phyloP scores from a whole-genome alignment of 2,329 filamentous ascomycete species.

The Fusarium anthophilum region DNA sequence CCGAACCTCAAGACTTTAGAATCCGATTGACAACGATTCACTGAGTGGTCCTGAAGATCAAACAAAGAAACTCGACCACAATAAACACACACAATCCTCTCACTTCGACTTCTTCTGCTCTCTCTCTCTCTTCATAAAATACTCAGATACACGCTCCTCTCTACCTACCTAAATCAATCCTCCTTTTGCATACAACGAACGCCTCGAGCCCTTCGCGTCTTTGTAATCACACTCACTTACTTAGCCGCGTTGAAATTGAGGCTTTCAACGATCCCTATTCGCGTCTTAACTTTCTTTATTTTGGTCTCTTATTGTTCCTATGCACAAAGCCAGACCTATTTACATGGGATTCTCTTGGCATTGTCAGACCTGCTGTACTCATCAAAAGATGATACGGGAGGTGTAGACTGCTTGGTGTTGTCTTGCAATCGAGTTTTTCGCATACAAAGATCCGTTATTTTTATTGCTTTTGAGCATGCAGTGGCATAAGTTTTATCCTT shows the following conservation, averaged over 20 bases:
- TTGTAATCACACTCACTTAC: not conserved
- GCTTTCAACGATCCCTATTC: not conserved
- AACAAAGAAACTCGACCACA: constrained; percentile 9
- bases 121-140: not conserved
- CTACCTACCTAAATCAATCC: too few relatives aligned
- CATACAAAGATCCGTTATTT: not conserved
- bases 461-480: not conserved
- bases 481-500: constrained; percentile 6
- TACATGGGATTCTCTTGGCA: not conserved
- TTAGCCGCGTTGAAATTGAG: not conserved
- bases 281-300: not conserved
- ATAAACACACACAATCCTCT: not conserved
- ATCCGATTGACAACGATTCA: not conserved
- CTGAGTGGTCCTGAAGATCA: not conserved
- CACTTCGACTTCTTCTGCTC: not conserved
- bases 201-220: not conserved
- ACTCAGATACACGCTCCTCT: not conserved
- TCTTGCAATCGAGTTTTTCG: not conserved
- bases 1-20: not conserved
- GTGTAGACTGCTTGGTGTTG: not conserved
- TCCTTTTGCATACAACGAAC: not conserved
- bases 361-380: not conserved
- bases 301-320: not conserved
- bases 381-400: not conserved
- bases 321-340: not conserved